Conservation (phyloP, 441 rosid species). For the Rhodomyrtus psidioides region DNA sequence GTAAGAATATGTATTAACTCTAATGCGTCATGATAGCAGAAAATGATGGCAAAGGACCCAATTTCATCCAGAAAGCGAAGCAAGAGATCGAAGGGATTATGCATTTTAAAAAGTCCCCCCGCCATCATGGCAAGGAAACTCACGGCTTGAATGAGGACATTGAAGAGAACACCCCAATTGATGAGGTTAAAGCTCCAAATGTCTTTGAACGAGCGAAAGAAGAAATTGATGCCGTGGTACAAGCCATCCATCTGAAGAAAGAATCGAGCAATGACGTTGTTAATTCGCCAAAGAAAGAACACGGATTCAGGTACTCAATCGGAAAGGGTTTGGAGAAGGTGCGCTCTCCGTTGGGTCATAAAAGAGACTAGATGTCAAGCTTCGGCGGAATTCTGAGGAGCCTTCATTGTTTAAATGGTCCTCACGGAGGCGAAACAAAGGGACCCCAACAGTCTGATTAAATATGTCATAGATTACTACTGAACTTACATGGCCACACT, state of each 20-base stretch:
- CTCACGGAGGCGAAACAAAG: neutral
- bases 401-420: neutral
- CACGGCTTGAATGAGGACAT: conserved; percentile 36
- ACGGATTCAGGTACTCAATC: conserved; percentile 29
- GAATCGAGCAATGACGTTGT: conserved; percentile 7
- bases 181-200: conserved; percentile 62
- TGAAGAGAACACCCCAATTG: conserved; percentile 27
- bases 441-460: neutral
- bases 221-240: conserved; percentile 51
- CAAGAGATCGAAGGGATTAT: conserved; percentile 24
- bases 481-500: neutral
- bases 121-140: conserved; percentile 25
- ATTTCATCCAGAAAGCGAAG: conserved; percentile 24
- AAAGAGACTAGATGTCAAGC: conserved; percentile 8
- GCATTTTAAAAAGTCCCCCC: conserved; percentile 16
- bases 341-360: conserved; percentile 28
- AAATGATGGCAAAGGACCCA: conserved; percentile 10
- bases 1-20: neutral
- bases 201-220: conserved; percentile 54
- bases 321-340: conserved; percentile 43
- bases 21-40: neutral
- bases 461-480: neutral
- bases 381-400: neutral
- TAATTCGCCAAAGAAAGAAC: conserved; percentile 21
- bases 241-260: conserved; percentile 34